phyloP scores from a whole-genome alignment of 768 basidiomycete species.

The Pleurotus sapidus region DNA sequence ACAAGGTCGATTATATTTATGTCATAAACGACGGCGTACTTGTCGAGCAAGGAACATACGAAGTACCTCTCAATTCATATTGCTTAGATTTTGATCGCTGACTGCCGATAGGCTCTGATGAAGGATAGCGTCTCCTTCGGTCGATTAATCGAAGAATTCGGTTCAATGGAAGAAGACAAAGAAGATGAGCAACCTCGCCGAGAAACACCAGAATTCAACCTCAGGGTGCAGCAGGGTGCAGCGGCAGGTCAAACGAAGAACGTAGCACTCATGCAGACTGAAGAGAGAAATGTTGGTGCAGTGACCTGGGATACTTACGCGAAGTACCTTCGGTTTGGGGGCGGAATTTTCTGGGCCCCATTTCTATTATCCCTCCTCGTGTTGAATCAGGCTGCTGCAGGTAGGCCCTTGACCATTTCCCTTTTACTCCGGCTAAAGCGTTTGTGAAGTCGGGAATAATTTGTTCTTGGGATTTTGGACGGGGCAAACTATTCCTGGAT shows the following conservation, averaged over 20 bases:
- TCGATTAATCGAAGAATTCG: conserved; percentile 55
- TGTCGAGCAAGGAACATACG: conserved; percentile 60
- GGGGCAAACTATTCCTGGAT: conserved; percentile 46
- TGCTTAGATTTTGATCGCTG: not conserved
- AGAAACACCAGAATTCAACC: not conserved
- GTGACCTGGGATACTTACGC: conserved; percentile 48
- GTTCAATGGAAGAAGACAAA: conserved; percentile 34
- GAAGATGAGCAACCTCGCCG: conserved; percentile 18
- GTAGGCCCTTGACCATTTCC: conserved; percentile 21
- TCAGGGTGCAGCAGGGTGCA: conserved; percentile 6
- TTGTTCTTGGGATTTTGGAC: conserved; percentile 79
- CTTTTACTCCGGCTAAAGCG: no score
- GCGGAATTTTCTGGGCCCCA: conserved; percentile 47
- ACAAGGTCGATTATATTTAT: conserved; percentile 61
- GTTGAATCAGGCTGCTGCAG: conserved; percentile 47
- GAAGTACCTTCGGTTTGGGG: conserved; percentile 45
- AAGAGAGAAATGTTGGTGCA: conserved; percentile 55
- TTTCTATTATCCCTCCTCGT: conserved; percentile 41
- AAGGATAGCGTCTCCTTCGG: conserved; percentile 40
- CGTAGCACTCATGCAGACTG: conserved; percentile 43
- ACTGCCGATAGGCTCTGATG: conserved; percentile 39
- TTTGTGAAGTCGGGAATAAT: conserved; percentile 47
- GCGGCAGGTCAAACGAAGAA: conserved; percentile 24
- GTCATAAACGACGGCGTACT: conserved; percentile 59
- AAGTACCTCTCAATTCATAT: conserved; percentile 26